These are phyloP conservation scores for Ustilago xerochloae DNA, from an alignment of 1,284 basidiomycete genomes.

Conservation along the genomic window DNA sequence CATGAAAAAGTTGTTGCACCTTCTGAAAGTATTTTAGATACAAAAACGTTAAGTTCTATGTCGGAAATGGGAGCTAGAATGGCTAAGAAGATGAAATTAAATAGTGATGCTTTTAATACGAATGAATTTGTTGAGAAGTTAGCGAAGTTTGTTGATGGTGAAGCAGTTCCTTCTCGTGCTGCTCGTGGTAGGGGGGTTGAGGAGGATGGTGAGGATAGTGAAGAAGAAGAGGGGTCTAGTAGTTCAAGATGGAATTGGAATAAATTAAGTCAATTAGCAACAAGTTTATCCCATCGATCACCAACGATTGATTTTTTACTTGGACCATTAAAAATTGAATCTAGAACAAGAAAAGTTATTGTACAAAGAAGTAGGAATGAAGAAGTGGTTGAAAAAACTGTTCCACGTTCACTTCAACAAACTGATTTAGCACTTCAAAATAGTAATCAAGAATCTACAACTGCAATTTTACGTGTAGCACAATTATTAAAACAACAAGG, in stretches of 20 bases:
- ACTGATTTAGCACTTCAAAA: conserved; percentile 57
- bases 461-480: conserved; percentile 60
- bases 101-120: conserved; percentile 59
- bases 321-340: conserved; percentile 56
- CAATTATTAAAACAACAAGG: conserved; percentile 70
- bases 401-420: conserved; percentile 37
- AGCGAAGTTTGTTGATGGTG: conserved; percentile 53
- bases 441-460: conserved; percentile 57
- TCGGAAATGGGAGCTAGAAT: conserved; percentile 61
- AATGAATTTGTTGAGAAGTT: conserved; percentile 57
- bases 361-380: conserved; percentile 11
- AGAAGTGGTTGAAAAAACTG: conserved; percentile 28
- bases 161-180: conserved; percentile 16
- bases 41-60: conserved; percentile 54
- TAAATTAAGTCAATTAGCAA: conserved; percentile 45
- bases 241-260: conserved; percentile 60
- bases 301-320: conserved; percentile 61
- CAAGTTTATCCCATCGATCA: conserved; percentile 45
- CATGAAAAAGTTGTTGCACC: conserved; percentile 36
- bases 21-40: conserved; percentile 54
- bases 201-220: conserved; percentile 33
- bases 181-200: background rate
- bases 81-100: conserved; percentile 61
- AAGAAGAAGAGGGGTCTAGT: conserved; percentile 3
- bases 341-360: conserved; percentile 31